phyloP scores from a whole-genome alignment of 208 protist species.

The Crithidia sp. region DNA sequence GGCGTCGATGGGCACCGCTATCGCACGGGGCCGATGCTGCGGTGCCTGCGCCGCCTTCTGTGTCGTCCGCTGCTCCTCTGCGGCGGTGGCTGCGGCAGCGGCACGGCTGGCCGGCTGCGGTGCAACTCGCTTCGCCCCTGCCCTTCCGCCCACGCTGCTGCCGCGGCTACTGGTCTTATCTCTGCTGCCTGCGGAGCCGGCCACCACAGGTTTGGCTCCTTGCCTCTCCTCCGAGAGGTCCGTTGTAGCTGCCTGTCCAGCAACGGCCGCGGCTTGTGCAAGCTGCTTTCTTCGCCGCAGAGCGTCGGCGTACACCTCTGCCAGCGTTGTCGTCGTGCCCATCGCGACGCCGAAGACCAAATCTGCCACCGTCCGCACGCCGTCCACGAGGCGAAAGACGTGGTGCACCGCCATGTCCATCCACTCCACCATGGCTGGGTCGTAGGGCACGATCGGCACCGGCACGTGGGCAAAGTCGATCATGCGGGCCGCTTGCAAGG shows the following conservation, averaged over 20 bases:
- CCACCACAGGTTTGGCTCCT: neutral
- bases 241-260: neutral
- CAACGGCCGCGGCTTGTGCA: neutral
- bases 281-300: slow-evolving; percentile 27
- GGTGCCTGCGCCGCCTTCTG: neutral
- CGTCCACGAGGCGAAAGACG: slow-evolving; percentile 70
- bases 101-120: neutral
- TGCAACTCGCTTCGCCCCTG: neutral
- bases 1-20: slow-evolving; percentile 28
- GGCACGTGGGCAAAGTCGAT: slow-evolving; percentile 65
- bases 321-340: slow-evolving; percentile 48
- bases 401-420: slow-evolving; percentile 72
- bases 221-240: neutral
- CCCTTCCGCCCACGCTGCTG: neutral
- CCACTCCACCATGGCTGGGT: slow-evolving; percentile 47
- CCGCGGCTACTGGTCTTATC: slow-evolving; percentile 4
- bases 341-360: slow-evolving; percentile 63
- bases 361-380: slow-evolving; percentile 66
- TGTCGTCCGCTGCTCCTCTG: neutral
- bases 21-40: neutral
- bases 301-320: slow-evolving; percentile 46
- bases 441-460: slow-evolving; percentile 54
- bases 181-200: neutral
- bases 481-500: slow-evolving; percentile 40
- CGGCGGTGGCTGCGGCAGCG: neutral